Evolutionary conservation across 2,329 filamentous ascomycete species (phyloP).

Genomic region (Botryosphaeria dothidea): DNA sequence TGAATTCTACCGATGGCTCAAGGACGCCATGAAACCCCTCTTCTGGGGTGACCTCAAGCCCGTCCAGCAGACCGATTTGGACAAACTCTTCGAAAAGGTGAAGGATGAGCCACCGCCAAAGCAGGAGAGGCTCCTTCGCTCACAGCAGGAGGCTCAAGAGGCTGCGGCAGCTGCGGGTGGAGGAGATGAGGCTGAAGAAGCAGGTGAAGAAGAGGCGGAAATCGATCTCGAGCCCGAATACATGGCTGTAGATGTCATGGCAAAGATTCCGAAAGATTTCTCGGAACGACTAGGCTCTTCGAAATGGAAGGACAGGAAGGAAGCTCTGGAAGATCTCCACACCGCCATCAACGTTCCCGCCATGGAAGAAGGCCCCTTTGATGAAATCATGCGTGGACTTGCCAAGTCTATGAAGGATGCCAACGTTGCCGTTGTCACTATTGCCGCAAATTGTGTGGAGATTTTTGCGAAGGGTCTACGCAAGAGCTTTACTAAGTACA

Average conservation of each 20-base stretch:
- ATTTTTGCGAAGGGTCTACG: conserved; percentile 83
- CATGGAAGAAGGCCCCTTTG: conserved; percentile 88
- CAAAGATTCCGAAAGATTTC: conserved; percentile 80
- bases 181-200: conserved; percentile 51
- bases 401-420: conserved; percentile 99
- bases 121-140: conserved; percentile 83
- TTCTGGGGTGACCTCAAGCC: conserved; percentile 96
- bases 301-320: conserved; percentile 99
- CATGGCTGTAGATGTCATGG: conserved; percentile 82
- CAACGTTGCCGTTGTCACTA: conserved; percentile 90
- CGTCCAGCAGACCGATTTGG: conserved; percentile 90
- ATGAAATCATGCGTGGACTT: conserved; percentile 77
- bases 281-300: conserved; percentile 81
- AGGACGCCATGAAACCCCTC: conserved; percentile 96
- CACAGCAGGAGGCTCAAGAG: conserved; percentile 82
- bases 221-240: conserved; percentile 66
- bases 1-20: conserved; percentile 94
- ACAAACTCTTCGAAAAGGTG: conserved; percentile 90
- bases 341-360: conserved; percentile 77
- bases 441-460: conserved; percentile 91
- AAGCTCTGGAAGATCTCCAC: conserved; percentile 81
- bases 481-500: conserved; percentile 76
- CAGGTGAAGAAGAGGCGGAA: conserved; percentile 67
- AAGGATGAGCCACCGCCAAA: conserved; percentile 86
- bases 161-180: conserved; percentile 63